Evolutionary conservation across 176 grass and related monocot genomes (phyloP), one percentile per base, ranked within the genome.

Genomic region (Bothriochloa decipiens): DNA sequence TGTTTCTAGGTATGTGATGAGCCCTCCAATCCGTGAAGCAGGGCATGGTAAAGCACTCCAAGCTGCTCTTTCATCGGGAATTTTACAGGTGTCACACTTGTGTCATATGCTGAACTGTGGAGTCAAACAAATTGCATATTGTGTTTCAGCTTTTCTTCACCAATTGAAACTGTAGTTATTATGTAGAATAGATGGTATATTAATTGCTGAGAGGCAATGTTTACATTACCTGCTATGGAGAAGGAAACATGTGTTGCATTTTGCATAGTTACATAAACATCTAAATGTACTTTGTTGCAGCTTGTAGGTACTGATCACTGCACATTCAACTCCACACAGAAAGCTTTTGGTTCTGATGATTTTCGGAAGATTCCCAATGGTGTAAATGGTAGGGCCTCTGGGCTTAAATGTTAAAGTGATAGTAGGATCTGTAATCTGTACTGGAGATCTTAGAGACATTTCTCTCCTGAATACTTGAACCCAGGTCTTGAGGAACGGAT

Each of bases 281-380:
- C 45, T 74, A 75, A 82, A 20, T 69, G 26, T 13, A 42, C 6
- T 72, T 83, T 77, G 73, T 68, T 73, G 76, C 87, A 98, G 96
- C 93, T 98, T 91, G 96, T 98, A 29, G 93, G 92, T 81, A 98
- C 96, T 76, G 96, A 98, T 86, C 96, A 98, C 71, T 95, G 93
- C 86, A 81, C 89, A 68, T 98, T 98, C 88, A 95, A 95, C 89
- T 91, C 91, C 41, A 98, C 93, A 52, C 93, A 98, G 62, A 98
- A 98, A 96, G 89, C 96, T 89, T 92, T 94, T 28, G 93, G 96
- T 53, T 81, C 65, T 52, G 87, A 98, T 87, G 91, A 96, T 86
- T 98, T 98, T 68, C 83, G 91, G 72, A 98, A 95, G 85, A 98
- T 98, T 65, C 93, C 93, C 9, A 98, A 96, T 82, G 93, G 96